These are phyloP conservation scores for Fusarium sp. DNA, from an alignment of 2,329 filamentous ascomycete genomes.

Conservation along the genomic window DNA sequence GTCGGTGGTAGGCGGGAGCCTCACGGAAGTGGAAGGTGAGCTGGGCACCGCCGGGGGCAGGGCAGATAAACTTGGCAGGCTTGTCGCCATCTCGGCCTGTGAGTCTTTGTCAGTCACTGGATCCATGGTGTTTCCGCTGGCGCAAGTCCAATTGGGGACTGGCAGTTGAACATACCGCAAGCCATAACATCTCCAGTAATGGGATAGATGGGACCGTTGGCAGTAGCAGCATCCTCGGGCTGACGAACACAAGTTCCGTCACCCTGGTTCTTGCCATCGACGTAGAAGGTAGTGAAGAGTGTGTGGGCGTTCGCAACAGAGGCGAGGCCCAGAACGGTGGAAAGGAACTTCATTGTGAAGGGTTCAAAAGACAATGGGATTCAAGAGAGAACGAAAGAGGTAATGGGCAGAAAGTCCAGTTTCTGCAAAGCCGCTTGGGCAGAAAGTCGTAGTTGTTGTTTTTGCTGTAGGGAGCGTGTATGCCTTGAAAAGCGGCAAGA, in stretches of 20 bases:
- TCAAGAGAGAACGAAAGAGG: not conserved
- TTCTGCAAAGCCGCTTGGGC: slow-evolving; percentile 40
- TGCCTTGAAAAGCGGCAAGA: slow-evolving; percentile 19
- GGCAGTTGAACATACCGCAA: slow-evolving; percentile 66
- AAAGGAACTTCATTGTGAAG: slow-evolving; percentile 53
- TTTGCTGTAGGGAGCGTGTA: slow-evolving; percentile 21
- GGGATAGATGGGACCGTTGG: slow-evolving; percentile 69
- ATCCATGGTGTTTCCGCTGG: not conserved
- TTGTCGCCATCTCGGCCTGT: slow-evolving; percentile 58
- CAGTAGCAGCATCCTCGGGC: slow-evolving; percentile 63
- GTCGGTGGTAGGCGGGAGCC: slow-evolving; percentile 66
- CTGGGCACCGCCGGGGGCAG: slow-evolving; percentile 62
- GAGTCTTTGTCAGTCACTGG: not conserved
- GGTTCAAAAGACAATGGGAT: slow-evolving; percentile 36
- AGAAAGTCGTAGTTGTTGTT: slow-evolving; percentile 17
- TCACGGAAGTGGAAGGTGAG: slow-evolving; percentile 76
- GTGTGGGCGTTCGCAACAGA: slow-evolving; percentile 66
- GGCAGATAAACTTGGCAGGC: slow-evolving; percentile 62
- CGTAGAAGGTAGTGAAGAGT: slow-evolving; percentile 71
- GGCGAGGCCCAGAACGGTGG: slow-evolving; percentile 51
- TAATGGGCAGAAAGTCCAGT: slow-evolving; percentile 39
- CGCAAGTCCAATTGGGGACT: not conserved
- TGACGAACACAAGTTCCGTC: slow-evolving; percentile 79
- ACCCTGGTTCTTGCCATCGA: slow-evolving; percentile 73
- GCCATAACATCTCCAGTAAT: slow-evolving; percentile 73